Base-by-base conservation (phyloP, 306 rosid species). In the Vigna angularis region DNA sequence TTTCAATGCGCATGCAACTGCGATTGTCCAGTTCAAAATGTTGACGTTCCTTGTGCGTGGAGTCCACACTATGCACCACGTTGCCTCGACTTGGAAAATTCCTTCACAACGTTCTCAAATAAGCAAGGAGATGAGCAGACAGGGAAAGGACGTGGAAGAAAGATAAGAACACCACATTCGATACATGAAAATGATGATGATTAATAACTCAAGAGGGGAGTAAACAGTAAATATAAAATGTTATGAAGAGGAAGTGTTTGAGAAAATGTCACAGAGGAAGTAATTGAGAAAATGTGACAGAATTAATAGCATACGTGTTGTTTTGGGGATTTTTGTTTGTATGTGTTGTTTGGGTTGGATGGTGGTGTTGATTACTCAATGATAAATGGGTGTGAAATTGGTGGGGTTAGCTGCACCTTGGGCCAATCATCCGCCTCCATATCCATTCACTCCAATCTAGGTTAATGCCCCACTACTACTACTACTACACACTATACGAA, bases 381-480 rank as follows among this genome's bases (percentile, higher is more conserved):
- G 80, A 83, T 82, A 45, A 2, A 45, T 9, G 73, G 8, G 51
- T 18, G 57, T 68, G 32, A 69, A 58, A n/a, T 74, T 77, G 78
- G 86, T 78, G 80, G 86, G 86, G 75, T 79, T 70, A 58, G 85
- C 64, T 82, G 79, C 70, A 89, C 82, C 77, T 79, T 81, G 88
- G 91, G 79, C 74, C 84, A 81, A 77, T 77, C 79, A 84, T 80
- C 87, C 49, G 62, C 79, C 84, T 86, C 59, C 68, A 84, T 86
- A 78, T 75, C 87, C 83, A 36, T 83, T 85, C 91, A 82, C 93
- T 72, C 24, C 17, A 72, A 69, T 82, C 92, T 20, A 85, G 72
- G 89, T 28, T 86, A 86, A 85, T 83, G 87, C 89, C 87, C 90
- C 93, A 63, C 67, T 61, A 87, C 91, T 81, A 82, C 84, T 28